phyloP scores from a whole-genome alignment of 345 rosid genomes.

The Pugionium dolabratum region DNA sequence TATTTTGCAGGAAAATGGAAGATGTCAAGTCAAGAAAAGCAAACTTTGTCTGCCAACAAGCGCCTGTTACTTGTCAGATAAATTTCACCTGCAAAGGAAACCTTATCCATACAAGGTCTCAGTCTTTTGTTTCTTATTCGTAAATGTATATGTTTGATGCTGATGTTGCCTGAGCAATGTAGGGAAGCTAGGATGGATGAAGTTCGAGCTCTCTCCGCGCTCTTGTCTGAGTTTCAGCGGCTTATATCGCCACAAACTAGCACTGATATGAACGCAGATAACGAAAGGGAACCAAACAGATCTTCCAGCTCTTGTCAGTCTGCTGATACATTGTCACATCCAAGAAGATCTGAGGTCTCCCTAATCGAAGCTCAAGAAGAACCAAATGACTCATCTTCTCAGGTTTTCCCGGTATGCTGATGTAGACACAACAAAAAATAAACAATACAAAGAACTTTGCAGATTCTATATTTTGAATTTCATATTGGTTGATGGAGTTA shows the following conservation, averaged over 20 bases:
- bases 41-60: conserved; percentile 45
- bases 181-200: conserved; percentile 49
- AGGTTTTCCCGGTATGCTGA: conserved; percentile 54
- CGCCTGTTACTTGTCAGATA: conserved; percentile 69
- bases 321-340: conserved; percentile 10
- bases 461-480: neutral
- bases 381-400: conserved; percentile 46
- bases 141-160: neutral
- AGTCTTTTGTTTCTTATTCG: neutral
- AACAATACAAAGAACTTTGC: neutral
- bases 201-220: conserved; percentile 39
- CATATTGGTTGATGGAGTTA: conserved; percentile 20
- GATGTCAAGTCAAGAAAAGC: conserved; percentile 79
- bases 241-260: conserved; percentile 32
- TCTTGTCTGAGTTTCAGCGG: conserved; percentile 45
- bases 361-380: conserved; percentile 30
- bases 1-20: conserved; percentile 55
- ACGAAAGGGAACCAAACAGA: neutral
- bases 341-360: neutral
- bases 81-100: conserved; percentile 66
- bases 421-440: neutral
- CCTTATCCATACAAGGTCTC: conserved; percentile 61
- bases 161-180: conserved; percentile 26
- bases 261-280: neutral
- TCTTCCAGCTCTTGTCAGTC: conserved; percentile 21